Evolutionary conservation across 75 land plant species (phyloP).

Genomic region (Pinus taeda): DNA sequence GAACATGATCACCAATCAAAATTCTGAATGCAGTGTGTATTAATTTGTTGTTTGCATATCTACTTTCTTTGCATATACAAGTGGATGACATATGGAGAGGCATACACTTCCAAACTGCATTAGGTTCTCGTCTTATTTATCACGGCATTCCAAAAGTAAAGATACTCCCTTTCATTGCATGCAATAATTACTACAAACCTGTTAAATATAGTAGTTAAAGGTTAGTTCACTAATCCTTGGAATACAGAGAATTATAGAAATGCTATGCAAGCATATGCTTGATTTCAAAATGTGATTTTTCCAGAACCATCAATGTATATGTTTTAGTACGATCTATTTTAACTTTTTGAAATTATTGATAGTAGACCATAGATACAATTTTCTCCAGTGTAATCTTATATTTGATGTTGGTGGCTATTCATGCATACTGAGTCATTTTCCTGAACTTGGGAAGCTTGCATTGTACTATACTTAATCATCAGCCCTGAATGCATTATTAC

Average conservation of each 20-base stretch:
- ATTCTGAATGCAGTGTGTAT: neutral
- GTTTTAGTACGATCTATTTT: too few relatives aligned
- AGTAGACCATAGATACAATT: neutral
- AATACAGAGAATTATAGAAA: neutral
- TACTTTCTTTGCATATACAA: constrained; percentile 54
- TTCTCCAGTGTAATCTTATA: neutral
- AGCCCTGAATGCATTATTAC: constrained; percentile 94
- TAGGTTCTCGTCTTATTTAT: constrained; percentile 82
- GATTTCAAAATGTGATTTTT: too few relatives aligned
- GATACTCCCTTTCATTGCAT: neutral
- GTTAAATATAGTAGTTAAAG: neutral
- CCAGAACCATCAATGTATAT: too few relatives aligned
- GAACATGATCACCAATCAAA: neutral
- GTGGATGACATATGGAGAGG: constrained; percentile 99
- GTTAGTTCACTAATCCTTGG: neutral
- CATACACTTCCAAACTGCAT: constrained; percentile 68
- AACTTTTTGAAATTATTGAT: too few relatives aligned
- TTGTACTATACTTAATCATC: constrained; percentile 93
- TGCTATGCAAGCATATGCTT: too few relatives aligned
- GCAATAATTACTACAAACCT: neutral
- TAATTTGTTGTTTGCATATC: neutral
- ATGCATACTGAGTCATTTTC: neutral
- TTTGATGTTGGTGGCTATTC: neutral
- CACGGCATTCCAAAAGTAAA: constrained; percentile 77
- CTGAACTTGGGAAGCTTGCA: constrained; percentile 56